Evolutionary conservation across 768 basidiomycete species (phyloP).

Genomic region (Phylloporus sp.): DNA sequence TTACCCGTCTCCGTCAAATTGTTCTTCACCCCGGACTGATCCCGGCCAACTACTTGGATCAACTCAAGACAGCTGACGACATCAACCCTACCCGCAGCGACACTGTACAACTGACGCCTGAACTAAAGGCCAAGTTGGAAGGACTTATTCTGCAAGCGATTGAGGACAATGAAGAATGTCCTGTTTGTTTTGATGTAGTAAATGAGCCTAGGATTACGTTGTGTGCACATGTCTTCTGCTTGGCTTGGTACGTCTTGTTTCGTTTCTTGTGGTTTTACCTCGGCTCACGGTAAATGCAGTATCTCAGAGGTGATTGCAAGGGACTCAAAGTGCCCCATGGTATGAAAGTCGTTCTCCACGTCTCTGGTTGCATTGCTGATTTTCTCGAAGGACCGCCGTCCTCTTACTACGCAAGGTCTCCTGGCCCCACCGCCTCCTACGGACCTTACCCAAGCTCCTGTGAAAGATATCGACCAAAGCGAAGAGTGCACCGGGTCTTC

Average conservation of each 20-base stretch:
- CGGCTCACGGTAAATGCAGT: constrained; percentile 32
- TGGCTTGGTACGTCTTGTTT: constrained; percentile 49
- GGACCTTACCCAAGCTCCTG: constrained; percentile 61
- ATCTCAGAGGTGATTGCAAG: constrained; percentile 67
- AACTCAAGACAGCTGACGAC: constrained; percentile 40
- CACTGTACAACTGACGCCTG: constrained; percentile 45
- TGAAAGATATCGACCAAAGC: constrained; percentile 38
- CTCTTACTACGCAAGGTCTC: constrained; percentile 50
- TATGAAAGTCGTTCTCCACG: constrained; percentile 23
- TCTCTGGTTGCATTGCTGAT: background rate
- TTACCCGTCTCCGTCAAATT: constrained; percentile 84
- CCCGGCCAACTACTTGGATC: constrained; percentile 66
- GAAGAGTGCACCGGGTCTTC: constrained; percentile 56
- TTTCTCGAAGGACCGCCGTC: constrained; percentile 61
- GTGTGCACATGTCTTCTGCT: constrained; percentile 72
- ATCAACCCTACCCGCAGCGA: constrained; percentile 17
- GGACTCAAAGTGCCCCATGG: constrained; percentile 83
- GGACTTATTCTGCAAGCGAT: constrained; percentile 57
- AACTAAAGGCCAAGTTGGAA: constrained; percentile 56
- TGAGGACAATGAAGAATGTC: constrained; percentile 82
- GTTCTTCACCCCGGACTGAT: constrained; percentile 75
- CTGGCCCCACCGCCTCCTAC: constrained; percentile 61
- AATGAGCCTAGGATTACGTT: constrained; percentile 68
- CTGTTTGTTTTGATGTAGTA: constrained; percentile 62
- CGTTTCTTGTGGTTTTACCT: background rate